A percentile compares a stretch with the other conserved stretches of the same genome.
Conservation (phyloP, 1,139 yeast genomes). For the Diutina siamensis region DNA sequence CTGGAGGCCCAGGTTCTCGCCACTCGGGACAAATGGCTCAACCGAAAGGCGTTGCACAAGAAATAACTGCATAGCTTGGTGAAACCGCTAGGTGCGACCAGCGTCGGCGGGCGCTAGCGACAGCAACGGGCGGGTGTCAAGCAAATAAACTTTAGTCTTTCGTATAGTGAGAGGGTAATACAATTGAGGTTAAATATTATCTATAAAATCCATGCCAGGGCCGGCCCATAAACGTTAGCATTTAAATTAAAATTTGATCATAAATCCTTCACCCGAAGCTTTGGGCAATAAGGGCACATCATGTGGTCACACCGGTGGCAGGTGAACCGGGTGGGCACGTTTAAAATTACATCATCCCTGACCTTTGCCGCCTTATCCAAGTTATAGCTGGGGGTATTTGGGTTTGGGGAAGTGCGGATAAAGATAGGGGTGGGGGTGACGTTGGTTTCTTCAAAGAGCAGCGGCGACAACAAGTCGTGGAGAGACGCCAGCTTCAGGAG, state of each 20-base stretch:
- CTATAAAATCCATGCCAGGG: neutral
- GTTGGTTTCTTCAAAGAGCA: neutral
- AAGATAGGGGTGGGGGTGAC: constrained; percentile 4
- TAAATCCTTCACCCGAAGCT: constrained; percentile 28
- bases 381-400: neutral
- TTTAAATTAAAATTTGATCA: neutral
- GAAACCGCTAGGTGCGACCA: neutral
- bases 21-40: constrained; percentile 47
- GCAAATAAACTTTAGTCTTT: too few relatives aligned
- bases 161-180: too few relatives aligned
- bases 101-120: too few relatives aligned
- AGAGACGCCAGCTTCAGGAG: constrained; percentile 1
- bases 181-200: too few relatives aligned
- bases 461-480: constrained; percentile 3
- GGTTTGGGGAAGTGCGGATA: neutral
- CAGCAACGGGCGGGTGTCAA: too few relatives aligned
- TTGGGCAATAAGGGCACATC: constrained; percentile 45
- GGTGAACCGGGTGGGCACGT: constrained; percentile 22
- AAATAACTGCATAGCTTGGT: constrained; percentile 12
- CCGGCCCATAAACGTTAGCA: neutral
- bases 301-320: constrained; percentile 39
- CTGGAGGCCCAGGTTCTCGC: constrained; percentile 30
- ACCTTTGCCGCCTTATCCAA: constrained; percentile 9
- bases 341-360: constrained; percentile 20
- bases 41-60: constrained; percentile 38